Conservation (phyloP, 306 rosid genomes). For the Hylodesmum podocarpum region DNA sequence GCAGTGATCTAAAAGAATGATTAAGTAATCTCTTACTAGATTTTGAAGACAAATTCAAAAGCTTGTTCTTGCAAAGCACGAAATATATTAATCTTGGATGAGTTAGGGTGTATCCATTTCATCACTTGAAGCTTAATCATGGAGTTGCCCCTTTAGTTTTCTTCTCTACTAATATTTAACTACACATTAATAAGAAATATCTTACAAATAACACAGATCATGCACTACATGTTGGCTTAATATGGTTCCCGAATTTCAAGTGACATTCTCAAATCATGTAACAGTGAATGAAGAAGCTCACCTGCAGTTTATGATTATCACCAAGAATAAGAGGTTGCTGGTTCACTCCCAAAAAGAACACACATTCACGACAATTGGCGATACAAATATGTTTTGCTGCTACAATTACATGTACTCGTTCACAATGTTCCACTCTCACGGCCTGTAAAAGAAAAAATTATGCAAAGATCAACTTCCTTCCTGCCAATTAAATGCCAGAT, state of each 20-base stretch:
- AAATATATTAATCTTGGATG: not conserved
- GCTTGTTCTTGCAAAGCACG: constrained; percentile 4
- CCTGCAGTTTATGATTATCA: constrained; percentile 97
- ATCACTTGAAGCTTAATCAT: constrained; percentile 15
- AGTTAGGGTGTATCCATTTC: constrained; percentile 13
- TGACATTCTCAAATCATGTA: constrained; percentile 11
- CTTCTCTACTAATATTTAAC: not conserved
- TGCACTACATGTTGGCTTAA: constrained; percentile 5
- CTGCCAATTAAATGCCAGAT: constrained; percentile 8
- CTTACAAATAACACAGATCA: not conserved
- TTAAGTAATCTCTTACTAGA: not conserved
- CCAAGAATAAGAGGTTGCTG: constrained; percentile 91
- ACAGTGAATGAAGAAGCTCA: constrained; percentile 32
- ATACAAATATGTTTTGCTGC: constrained; percentile 89
- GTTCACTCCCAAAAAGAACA: constrained; percentile 89
- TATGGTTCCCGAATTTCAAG: not conserved
- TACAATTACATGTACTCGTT: constrained; percentile 94
- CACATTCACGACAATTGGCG: constrained; percentile 97
- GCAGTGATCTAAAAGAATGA: not conserved
- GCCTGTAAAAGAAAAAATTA: constrained; percentile 62
- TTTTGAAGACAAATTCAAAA: not conserved
- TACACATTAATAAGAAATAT: not conserved
- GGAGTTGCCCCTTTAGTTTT: not conserved
- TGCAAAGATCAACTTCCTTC: constrained; percentile 25
- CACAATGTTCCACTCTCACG: constrained; percentile 95